Percentiles rank a stretch among this genome's conserved stretches.
phyloP scores from a whole-genome alignment of 306 rosid genomes.

The Rubus idaeus region DNA sequence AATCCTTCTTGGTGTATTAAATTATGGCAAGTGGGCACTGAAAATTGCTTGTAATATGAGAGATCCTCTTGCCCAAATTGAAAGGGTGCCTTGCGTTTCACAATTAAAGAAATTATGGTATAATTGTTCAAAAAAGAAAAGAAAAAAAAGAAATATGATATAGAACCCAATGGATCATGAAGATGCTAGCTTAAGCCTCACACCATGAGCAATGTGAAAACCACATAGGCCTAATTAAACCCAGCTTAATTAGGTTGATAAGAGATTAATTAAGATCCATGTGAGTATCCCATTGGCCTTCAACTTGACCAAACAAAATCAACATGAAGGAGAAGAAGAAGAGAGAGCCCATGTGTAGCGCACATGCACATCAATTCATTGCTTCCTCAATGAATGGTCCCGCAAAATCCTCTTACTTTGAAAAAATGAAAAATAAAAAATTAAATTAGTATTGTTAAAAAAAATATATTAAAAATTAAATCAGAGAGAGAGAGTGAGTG shows the following conservation, averaged over 20 bases:
- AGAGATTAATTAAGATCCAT: constrained; percentile 14
- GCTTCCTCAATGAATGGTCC: constrained; percentile 20
- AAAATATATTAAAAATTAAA: background rate
- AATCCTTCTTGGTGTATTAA: background rate
- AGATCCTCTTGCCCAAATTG: constrained; percentile 1
- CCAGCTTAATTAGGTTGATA: background rate
- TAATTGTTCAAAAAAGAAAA: too few species aligned
- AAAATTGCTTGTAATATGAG: constrained; percentile 5
- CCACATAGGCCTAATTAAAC: background rate
- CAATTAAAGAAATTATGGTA: background rate
- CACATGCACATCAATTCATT: constrained; percentile 48
- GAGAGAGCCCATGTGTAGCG: constrained; percentile 37
- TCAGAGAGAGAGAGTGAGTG: background rate
- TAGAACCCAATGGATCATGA: background rate
- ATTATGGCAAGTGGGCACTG: background rate
- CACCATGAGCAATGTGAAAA: background rate
- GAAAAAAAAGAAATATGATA: background rate
- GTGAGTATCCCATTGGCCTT: constrained; percentile 18
- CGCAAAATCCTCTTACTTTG: constrained; percentile 12
- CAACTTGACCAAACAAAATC: constrained; percentile 36
- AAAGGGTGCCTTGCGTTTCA: background rate
- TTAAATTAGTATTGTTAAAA: background rate
- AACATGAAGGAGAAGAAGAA: constrained; percentile 14
- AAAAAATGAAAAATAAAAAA: background rate
- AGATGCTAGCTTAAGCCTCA: background rate